Base-by-base conservation (phyloP, 2,329 filamentous ascomycete species). In the Falciphora oryzae region DNA sequence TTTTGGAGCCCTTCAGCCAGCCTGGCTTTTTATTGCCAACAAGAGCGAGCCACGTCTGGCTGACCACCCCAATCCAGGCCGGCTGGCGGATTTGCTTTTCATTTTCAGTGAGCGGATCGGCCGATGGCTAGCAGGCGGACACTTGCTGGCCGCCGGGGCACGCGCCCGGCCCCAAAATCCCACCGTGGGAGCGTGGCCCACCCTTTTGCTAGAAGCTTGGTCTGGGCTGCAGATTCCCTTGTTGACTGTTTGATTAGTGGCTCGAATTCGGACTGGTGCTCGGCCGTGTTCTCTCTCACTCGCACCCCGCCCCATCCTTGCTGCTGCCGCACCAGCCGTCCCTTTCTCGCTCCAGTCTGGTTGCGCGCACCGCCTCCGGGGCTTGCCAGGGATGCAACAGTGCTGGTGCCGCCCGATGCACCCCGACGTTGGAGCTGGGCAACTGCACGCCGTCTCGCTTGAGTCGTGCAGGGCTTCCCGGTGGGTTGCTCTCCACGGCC, bases 81-180 rank as follows among this genome's bases (percentile, higher is more conserved):
- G 22, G n/a, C 44, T 4, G 44, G 18, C 44, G 18, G 22, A 53
- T 5, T 25, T 6, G 16, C 44, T 25, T 1, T 10, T 53, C 44
- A 44, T 44, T 44, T 35, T 25, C 18, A 14, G 22, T 25, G 44
- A 25, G 44, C n/a, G n/a, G 44, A 53, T 8, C 22, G 44, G 38
- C 22, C 44, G 44, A 53, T 53, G 22, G 44, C 44, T 25, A 14
- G n/a, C 44, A 53, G 44, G 44, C 22, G n/a, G 38, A 16, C 16
- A 16, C 16, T 5, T 18, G 38, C 38, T 50, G 38, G 8, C 44
- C 22, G 11, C 44, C 14, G 44, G 44, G 18, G 22, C 3, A 53
- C n/a, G 44, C 44, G 44, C 44, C 44, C 44, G 44, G 44, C 44
- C 44, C 44, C 38, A 50, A 53, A 53, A 53, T 53, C 44, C 44